phyloP scores from a whole-genome alignment of 768 basidiomycete species.

The Russula ochroleuca region DNA sequence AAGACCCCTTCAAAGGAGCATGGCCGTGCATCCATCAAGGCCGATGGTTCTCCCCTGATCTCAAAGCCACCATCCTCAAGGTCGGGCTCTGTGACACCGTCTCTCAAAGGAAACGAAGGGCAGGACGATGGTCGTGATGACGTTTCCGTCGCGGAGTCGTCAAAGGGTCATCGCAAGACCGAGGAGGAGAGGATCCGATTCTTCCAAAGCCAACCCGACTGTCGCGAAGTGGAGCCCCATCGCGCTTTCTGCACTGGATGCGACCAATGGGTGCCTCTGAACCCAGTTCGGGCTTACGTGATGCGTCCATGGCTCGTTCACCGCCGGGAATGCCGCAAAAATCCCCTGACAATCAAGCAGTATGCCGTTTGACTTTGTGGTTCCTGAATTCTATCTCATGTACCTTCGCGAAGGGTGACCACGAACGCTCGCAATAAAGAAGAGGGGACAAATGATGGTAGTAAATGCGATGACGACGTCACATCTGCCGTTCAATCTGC shows the following conservation, averaged over 20 bases:
- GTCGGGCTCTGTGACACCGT: slow-evolving; percentile 7
- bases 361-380: slow-evolving; percentile 28
- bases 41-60: not conserved
- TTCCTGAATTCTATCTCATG: slow-evolving; percentile 5
- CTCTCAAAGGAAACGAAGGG: slow-evolving; percentile 14
- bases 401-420: slow-evolving; percentile 4
- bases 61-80: slow-evolving; percentile 8
- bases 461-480: slow-evolving; percentile 30
- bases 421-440: slow-evolving; percentile 16
- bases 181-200: slow-evolving; percentile 62
- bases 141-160: slow-evolving; percentile 52
- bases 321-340: slow-evolving; percentile 47
- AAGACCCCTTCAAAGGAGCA: slow-evolving; percentile 6
- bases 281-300: slow-evolving; percentile 51
- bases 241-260: slow-evolving; percentile 58
- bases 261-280: slow-evolving; percentile 52
- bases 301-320: slow-evolving; percentile 62
- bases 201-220: slow-evolving; percentile 58
- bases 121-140: slow-evolving; percentile 40
- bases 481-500: slow-evolving; percentile 32
- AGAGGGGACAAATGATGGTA: slow-evolving; percentile 25
- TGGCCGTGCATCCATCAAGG: not conserved
- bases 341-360: slow-evolving; percentile 31
- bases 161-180: slow-evolving; percentile 46
- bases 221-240: slow-evolving; percentile 52